Base-by-base conservation (phyloP, 192 early-diverging fungal species). In the Chytriomyces hyalinus region DNA sequence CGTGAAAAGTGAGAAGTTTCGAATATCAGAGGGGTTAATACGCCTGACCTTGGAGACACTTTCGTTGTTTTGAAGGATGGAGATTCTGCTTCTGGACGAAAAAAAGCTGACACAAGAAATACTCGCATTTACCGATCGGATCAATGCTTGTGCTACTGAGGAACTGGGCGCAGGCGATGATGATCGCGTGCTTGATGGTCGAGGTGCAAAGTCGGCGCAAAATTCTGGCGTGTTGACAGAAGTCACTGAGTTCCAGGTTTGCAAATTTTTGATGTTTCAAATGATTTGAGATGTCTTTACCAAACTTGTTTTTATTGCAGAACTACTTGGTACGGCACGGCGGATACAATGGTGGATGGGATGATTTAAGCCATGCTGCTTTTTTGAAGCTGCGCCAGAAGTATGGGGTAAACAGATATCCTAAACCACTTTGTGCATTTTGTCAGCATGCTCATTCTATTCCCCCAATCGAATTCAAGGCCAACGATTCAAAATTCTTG, bases 301-400 rank as follows among this genome's bases (percentile, higher is more conserved):
- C 15, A 45, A 70, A 69, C 13, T n/a, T n/a, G 20, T 57, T 24
- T 26, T 22, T 26, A 9, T 13, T 0, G 24, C 48, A 83, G 82
- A 64, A 81, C 51, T 83, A 73, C 46, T 26, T 83, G 17, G 61
- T 68, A 17, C 48, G 61, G 17, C 72, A 83, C 63, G 83, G 83
- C 15, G 76, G 75, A 20, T 79, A 69, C 45, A 71, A 73, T 70
- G 83, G 83, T 11, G 83, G 83, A 51, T 84, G 83, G 83, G 83
- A 84, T 17, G 83, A 84, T 50, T 51, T 79, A 26, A 75, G 50
- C 15, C 83, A 84, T 65, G 70, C 66, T 11, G 78, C 67, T n/a
- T 84, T 78, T 67, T 36, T 84, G 15, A 70, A 72, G 44, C 67
- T 84, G 46, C 57, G 83, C 4, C 59, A 80, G 43, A 81, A 78